Conservation (phyloP, 139 green algal genomes). For the Closterium sp. region DNA sequence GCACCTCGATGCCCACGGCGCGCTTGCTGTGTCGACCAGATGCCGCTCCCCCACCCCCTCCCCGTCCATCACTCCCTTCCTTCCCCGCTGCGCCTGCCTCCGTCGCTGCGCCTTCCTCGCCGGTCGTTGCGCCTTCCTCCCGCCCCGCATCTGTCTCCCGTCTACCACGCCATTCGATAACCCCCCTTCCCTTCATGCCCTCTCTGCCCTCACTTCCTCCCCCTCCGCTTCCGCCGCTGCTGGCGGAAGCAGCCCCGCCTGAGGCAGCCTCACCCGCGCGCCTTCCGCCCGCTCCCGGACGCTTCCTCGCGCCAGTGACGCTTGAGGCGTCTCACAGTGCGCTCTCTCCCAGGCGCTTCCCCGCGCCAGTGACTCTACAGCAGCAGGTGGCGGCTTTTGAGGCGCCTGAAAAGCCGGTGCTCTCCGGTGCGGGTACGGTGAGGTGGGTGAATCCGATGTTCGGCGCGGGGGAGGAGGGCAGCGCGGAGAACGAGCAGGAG, state of each 20-base stretch:
- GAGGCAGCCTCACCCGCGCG: not conserved
- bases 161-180: not conserved
- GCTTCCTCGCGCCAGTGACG: not conserved
- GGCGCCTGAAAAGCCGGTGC: too few species aligned
- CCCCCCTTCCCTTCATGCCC: not conserved
- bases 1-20: too few species aligned
- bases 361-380: not conserved
- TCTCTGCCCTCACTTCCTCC: not conserved
- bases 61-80: not conserved
- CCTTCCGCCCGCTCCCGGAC: not conserved
- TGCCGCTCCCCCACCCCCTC: not conserved
- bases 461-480: not conserved
- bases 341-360: not conserved
- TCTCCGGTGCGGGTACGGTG: not conserved
- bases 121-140: not conserved
- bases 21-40: too few species aligned
- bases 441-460: not conserved
- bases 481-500: not conserved
- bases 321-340: not conserved
- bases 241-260: not conserved
- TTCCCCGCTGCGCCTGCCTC: too few species aligned
- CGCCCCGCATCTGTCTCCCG: not conserved
- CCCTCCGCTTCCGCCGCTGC: not conserved
- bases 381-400: not conserved
- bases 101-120: too few species aligned